Evolutionary conservation across 73 alveolate species (phyloP).

Genomic region (Uronychia setigera): DNA sequence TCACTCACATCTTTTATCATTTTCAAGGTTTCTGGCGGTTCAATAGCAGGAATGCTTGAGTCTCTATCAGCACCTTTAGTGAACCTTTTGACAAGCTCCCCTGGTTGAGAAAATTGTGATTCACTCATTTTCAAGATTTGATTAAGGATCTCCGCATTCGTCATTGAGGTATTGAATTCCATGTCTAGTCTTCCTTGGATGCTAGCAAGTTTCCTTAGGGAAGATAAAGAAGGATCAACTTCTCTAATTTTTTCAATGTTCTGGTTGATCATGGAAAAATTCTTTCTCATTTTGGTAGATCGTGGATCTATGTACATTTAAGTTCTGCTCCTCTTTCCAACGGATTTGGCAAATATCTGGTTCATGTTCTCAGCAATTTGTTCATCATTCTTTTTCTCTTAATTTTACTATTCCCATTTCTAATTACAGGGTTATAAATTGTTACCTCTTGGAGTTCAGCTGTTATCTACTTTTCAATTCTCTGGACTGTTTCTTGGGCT

Average conservation of each 20-base stretch:
- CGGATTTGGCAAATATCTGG: slow-evolving; percentile 7
- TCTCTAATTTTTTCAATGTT: slow-evolving; percentile 22
- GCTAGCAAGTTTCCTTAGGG: neutral
- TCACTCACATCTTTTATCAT: no score
- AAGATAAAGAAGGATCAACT: slow-evolving; percentile 36
- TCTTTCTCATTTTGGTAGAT: slow-evolving; percentile 39
- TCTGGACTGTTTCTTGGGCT: slow-evolving; percentile 45
- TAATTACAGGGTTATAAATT: neutral
- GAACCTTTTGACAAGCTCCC: neutral
- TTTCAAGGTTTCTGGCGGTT: neutral
- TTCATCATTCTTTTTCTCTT: slow-evolving; percentile 21
- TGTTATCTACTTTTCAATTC: slow-evolving; percentile 35
- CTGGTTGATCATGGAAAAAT: slow-evolving; percentile 24
- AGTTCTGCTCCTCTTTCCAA: slow-evolving; percentile 15
- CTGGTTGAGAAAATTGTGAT: neutral
- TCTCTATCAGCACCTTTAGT: neutral
- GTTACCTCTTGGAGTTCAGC: slow-evolving; percentile 25
- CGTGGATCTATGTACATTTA: slow-evolving; percentile 67
- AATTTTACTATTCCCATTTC: slow-evolving; percentile 22
- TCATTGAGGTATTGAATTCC: neutral
- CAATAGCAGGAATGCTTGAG: neutral
- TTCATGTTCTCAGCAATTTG: slow-evolving; percentile 35
- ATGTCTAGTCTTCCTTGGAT: neutral
- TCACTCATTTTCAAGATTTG: neutral
- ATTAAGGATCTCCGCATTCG: neutral